Evolutionary conservation across 2,329 filamentous ascomycete species (phyloP), one percentile per base, ranked within the genome.

Genomic region (Tolypocladium ophioglossoides): DNA sequence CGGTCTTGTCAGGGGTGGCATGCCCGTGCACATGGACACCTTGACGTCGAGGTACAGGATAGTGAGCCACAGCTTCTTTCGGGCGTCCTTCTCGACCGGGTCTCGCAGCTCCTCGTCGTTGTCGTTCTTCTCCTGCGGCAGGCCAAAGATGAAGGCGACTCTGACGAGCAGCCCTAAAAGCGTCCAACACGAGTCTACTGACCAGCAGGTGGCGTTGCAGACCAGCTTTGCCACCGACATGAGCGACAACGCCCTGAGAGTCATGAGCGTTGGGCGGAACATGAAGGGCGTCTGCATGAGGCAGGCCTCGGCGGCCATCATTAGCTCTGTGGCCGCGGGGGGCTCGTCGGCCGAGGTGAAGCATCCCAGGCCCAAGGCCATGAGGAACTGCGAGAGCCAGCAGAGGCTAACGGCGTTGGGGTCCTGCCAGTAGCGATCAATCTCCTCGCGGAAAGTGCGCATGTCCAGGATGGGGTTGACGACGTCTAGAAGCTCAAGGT

Each of bases 241-340:
- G 20, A 71, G 58, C 18, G 62, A 62, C 12, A 70, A 54, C 1
- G 63, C 60, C 52, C 66, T 65, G 16, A 70, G 58, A 0, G 64
- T 60, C n/a, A 66, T 57, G 35, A 69, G 57, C 3, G 64, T 69
- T 9, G 68, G 68, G 2, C 68, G 66, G 50, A 69, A 69, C 63
- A 70, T 70, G 55, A 69, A 70, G 2, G 67, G 66, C 4, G 68
- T 71, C 58, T 71, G 68, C 63, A 68, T 67, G 5, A 71, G 61
- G 37, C 68, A 71, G 0, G 68, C 67, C 52, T 70, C 68, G 11
- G 68, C 64, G 3, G 67, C 68, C 62, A 70, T 66, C 66, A 70
- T 68, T 32, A 70, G 60, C 54, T 70, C 66, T 1, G 63, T 67
- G 3, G 67, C 68, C 20, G 63, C 59, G 27, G 65, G 63, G 14